Evolutionary conservation across 768 basidiomycete species (phyloP).

Genomic region (Favolaschia claudopus): DNA sequence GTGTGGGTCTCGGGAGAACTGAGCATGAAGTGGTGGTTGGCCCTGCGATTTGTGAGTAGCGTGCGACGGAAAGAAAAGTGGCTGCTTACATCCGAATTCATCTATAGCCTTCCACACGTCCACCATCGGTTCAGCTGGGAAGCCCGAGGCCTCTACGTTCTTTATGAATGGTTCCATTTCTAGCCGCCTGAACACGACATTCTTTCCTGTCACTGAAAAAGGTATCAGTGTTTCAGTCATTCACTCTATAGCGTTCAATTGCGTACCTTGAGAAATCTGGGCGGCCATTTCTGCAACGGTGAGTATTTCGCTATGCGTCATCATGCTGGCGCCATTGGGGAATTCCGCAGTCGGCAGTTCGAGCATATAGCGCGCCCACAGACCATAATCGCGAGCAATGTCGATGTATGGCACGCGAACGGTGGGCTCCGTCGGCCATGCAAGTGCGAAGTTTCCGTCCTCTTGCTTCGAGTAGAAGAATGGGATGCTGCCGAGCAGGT

Average conservation of each 20-base stretch:
- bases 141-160: background rate
- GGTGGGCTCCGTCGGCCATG: slow-evolving; percentile 1
- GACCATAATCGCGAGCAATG: slow-evolving; percentile 1
- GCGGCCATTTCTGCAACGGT: background rate
- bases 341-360: slow-evolving; percentile 4
- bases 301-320: background rate
- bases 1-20: background rate
- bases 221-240: background rate
- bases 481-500: background rate
- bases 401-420: slow-evolving; percentile 2
- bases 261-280: slow-evolving; percentile 6
- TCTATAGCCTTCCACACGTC: background rate
- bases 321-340: background rate
- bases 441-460: background rate
- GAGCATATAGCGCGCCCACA: slow-evolving; percentile 8
- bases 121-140: background rate
- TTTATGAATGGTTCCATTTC: background rate
- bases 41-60: background rate
- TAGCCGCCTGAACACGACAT: slow-evolving; percentile 1
- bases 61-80: background rate
- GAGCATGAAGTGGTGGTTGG: background rate
- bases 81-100: background rate
- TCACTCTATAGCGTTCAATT: background rate
- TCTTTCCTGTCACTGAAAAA: background rate
- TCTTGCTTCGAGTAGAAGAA: background rate